A percentile compares a stretch with the other conserved stretches of the same genome.
These are phyloP conservation scores for Pseudozyma hubeiensis DNA, from an alignment of 1,284 basidiomycete genomes.

Conservation along the genomic window DNA sequence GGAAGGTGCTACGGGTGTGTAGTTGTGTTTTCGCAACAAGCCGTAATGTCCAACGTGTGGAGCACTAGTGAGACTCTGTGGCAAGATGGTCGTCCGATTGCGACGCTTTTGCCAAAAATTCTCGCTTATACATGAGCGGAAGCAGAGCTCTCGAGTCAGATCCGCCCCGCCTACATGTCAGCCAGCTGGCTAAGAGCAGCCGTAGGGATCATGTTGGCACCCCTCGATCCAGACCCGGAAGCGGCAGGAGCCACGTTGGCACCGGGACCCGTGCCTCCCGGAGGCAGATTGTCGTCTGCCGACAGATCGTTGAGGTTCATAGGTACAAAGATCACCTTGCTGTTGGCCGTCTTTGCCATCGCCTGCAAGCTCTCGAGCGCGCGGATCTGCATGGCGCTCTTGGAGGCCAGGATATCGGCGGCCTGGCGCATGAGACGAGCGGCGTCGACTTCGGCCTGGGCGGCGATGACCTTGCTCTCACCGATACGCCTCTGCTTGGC, in stretches of 20 bases:
- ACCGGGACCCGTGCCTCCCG: constrained; percentile 14
- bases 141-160: no score
- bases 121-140: no score
- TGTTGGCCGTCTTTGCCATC: constrained; percentile 78
- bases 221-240: constrained; percentile 6
- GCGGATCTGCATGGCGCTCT: constrained; percentile 96
- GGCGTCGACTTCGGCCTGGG: constrained; percentile 92
- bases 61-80: no score
- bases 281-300: constrained; percentile 17
- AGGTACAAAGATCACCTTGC: constrained; percentile 93
- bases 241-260: constrained; percentile 12
- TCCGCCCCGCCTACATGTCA: constrained; percentile 17
- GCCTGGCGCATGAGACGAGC: constrained; percentile 89
- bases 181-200: constrained; percentile 41
- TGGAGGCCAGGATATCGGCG: constrained; percentile 72
- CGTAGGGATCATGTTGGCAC: constrained; percentile 31
- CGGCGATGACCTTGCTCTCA: constrained; percentile 95
- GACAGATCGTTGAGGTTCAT: constrained; percentile 72
- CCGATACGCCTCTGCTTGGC: constrained; percentile 93
- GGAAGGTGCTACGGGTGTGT: no score
- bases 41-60: no score
- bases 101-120: no score
- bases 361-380: constrained; percentile 87
- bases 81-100: no score
- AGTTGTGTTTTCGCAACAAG: no score